A percentile compares a stretch with the other conserved stretches of the same genome.
Conservation (phyloP, 208 protist species). For the Trypanosomatidae sp. region DNA sequence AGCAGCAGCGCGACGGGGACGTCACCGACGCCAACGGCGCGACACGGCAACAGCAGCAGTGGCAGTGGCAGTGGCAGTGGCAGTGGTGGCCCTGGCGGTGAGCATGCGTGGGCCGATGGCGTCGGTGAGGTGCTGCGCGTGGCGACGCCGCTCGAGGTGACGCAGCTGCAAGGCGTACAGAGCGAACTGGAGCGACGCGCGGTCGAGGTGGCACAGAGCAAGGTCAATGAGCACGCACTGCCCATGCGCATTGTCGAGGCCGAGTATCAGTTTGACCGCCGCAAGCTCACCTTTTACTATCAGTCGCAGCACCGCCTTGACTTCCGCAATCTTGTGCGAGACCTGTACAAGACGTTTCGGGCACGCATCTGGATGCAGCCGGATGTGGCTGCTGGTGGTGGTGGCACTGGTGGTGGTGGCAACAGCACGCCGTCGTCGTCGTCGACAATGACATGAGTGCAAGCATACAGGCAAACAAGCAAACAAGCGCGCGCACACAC, state of each 20-base stretch:
- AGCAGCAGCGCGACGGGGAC: background rate
- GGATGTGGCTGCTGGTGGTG: too few species aligned
- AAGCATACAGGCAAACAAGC: too few species aligned
- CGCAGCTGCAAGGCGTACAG: constrained; percentile 77
- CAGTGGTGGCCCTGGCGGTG: constrained; percentile 2
- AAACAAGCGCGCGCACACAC: too few species aligned
- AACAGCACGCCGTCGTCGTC: too few species aligned
- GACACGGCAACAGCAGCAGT: constrained; percentile 9
- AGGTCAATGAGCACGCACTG: constrained; percentile 72
- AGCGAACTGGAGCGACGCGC: constrained; percentile 76
- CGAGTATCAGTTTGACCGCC: constrained; percentile 88
- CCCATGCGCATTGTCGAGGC: constrained; percentile 86
- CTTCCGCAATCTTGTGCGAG: constrained; percentile 81
- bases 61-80: background rate
- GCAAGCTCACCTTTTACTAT: constrained; percentile 89
- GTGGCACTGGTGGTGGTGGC: too few species aligned
- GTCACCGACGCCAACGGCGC: too few species aligned
- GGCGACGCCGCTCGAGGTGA: constrained; percentile 67
- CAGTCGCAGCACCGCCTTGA: constrained; percentile 74
- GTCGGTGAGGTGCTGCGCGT: constrained; percentile 69
- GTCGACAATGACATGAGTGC: too few species aligned
- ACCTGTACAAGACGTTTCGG: constrained; percentile 84
- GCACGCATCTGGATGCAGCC: constrained; percentile 91
- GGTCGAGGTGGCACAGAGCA: constrained; percentile 73
- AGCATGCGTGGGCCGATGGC: constrained; percentile 34